A percentile compares a stretch with the other conserved stretches of the same genome.
These are phyloP conservation scores for Hypsizygus marmoreus DNA, from an alignment of 768 basidiomycete genomes.

Conservation along the genomic window DNA sequence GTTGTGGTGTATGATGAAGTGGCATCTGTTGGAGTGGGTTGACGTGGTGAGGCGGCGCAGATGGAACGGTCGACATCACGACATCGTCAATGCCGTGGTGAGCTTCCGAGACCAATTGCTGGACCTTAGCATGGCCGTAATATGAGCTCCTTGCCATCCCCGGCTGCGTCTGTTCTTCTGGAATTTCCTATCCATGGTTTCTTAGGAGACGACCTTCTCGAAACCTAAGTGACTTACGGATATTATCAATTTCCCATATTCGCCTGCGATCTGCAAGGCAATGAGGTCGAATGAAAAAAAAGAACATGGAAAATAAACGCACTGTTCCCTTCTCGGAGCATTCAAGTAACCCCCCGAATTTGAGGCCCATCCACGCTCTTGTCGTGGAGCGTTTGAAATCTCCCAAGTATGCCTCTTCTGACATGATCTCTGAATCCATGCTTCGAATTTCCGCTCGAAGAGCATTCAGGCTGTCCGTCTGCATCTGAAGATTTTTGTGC, in stretches of 20 bases:
- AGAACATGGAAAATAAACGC: conserved; percentile 17
- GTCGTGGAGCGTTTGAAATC: conserved; percentile 81
- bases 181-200: conserved; percentile 59
- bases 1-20: too few species aligned
- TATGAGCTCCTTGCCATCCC: conserved; percentile 78
- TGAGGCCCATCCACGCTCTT: conserved; percentile 73
- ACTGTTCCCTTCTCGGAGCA: conserved; percentile 79
- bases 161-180: conserved; percentile 78
- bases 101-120: conserved; percentile 64
- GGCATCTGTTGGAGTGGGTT: conserved; percentile 6
- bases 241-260: conserved; percentile 55
- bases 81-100: conserved; percentile 56
- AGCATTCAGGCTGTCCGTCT: conserved; percentile 70
- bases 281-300: conserved; percentile 1
- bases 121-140: conserved; percentile 62
- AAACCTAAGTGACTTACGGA: conserved; percentile 29
- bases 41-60: conserved; percentile 9
- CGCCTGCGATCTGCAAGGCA: conserved; percentile 48
- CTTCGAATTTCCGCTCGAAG: conserved; percentile 75
- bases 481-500: conserved; percentile 77
- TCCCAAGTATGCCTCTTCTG: conserved; percentile 75
- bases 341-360: conserved; percentile 87
- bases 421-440: conserved; percentile 83
- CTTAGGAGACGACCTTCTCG: not conserved
- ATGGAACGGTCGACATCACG: conserved; percentile 42